Percentiles rank a stretch among this genome's conserved stretches.
Evolutionary conservation across 2,329 filamentous ascomycete species (phyloP).

Genomic region (Diaporthe australafricana): DNA sequence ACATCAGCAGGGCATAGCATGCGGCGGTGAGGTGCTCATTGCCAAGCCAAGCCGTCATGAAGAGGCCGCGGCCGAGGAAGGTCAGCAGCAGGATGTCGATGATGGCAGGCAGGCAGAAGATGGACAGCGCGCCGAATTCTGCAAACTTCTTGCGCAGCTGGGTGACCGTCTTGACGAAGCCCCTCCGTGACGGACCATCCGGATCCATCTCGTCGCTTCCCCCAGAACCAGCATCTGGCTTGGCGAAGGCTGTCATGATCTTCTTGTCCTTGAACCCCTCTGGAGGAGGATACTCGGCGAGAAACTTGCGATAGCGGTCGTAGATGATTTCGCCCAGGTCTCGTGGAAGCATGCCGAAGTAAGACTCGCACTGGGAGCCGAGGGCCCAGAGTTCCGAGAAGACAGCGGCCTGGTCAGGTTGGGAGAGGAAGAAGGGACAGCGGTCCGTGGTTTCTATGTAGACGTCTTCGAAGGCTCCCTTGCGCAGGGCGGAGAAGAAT

Average conservation of each 20-base stretch:
- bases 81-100: slow-evolving; percentile 71
- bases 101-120: slow-evolving; percentile 72
- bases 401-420: slow-evolving; percentile 71
- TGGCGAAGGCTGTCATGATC: slow-evolving; percentile 51
- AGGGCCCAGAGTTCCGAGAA: slow-evolving; percentile 73
- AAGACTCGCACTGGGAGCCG: slow-evolving; percentile 71
- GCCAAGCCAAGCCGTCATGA: slow-evolving; percentile 69
- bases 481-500: slow-evolving; percentile 67
- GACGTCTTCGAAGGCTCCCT: slow-evolving; percentile 69
- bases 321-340: slow-evolving; percentile 58
- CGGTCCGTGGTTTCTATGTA: slow-evolving; percentile 72
- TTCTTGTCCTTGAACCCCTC: slow-evolving; percentile 42
- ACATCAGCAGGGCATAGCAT: slow-evolving; percentile 66
- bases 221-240: slow-evolving; percentile 40
- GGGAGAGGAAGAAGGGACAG: slow-evolving; percentile 70
- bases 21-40: slow-evolving; percentile 64
- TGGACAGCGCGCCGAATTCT: slow-evolving; percentile 67
- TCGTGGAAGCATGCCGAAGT: slow-evolving; percentile 67
- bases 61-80: slow-evolving; percentile 69
- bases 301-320: slow-evolving; percentile 45
- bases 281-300: slow-evolving; percentile 44
- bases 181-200: slow-evolving; percentile 38
- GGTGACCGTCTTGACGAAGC: slow-evolving; percentile 38
- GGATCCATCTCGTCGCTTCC: slow-evolving; percentile 35
- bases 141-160: slow-evolving; percentile 46